phyloP scores from a whole-genome alignment of 2,329 filamentous ascomycete genomes.

The Neurospora crassa region DNA sequence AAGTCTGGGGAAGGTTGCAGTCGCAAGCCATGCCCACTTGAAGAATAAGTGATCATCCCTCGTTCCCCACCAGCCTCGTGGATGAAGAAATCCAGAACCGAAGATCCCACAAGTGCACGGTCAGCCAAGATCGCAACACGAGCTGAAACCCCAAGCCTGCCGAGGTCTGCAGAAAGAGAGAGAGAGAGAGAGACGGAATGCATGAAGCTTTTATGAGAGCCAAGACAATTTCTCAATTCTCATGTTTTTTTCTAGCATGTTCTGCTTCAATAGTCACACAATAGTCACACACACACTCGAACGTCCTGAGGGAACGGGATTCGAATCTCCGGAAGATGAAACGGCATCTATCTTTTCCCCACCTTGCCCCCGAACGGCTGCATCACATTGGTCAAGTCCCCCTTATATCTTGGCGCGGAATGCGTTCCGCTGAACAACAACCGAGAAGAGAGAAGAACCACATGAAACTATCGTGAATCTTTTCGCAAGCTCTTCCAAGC shows the following conservation, averaged over 20 bases:
- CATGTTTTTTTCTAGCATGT: not conserved
- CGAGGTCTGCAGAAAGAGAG: not conserved
- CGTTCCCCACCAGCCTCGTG: not conserved
- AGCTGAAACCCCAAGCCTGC: not conserved
- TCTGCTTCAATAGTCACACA: not conserved
- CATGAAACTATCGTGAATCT: not conserved
- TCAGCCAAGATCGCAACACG: not conserved
- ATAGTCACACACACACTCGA: not conserved
- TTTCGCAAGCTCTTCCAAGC: not conserved
- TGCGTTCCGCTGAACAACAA: not conserved
- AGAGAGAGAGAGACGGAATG: not conserved
- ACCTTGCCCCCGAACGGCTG: too few species aligned
- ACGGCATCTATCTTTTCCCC: too few species aligned
- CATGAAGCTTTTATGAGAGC: not conserved
- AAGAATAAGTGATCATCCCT: not conserved
- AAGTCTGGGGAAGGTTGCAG: not conserved
- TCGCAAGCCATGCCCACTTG: not conserved
- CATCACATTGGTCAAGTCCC: too few species aligned
- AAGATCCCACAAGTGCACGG: not conserved
- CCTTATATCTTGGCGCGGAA: too few species aligned
- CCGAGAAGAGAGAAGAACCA: not conserved
- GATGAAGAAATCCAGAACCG: not conserved
- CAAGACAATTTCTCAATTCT: not conserved
- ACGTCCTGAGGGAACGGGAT: not conserved
- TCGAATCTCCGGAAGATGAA: too few species aligned